Conservation (phyloP, 2,329 filamentous ascomycete species). For the Alternaria sp. region DNA sequence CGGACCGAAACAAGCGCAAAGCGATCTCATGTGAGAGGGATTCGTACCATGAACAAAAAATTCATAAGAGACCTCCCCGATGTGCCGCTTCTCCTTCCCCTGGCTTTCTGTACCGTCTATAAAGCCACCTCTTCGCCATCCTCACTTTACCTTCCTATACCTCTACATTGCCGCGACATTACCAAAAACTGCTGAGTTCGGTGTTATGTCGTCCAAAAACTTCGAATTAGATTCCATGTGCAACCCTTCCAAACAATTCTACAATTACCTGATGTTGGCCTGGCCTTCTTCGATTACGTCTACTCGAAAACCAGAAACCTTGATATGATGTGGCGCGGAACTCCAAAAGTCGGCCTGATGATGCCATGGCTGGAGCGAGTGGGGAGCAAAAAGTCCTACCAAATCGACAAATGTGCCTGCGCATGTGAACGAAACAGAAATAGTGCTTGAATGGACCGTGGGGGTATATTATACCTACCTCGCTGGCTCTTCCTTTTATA, state of each 20-base stretch:
- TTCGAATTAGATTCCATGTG: no score
- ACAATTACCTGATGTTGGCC: accelerated
- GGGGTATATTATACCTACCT: accelerated
- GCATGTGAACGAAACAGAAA: accelerated
- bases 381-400: accelerated
- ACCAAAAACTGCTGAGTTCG: not conserved
- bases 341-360: no score
- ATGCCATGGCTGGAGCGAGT: not conserved
- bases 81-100: not conserved
- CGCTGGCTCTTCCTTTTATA: not conserved
- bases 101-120: not conserved
- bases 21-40: no score
- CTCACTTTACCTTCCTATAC: not conserved
- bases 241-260: not conserved
- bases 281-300: not conserved
- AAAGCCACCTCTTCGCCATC: not conserved
- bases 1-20: no score
- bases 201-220: no score
- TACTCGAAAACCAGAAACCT: not conserved
- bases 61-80: no score
- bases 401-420: not conserved
- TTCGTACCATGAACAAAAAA: no score
- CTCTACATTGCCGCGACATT: not conserved
- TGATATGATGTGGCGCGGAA: not conserved
- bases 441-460: accelerated